Conservation (phyloP, 2,329 filamentous ascomycete species). For the Rhynchosporium secalis region DNA sequence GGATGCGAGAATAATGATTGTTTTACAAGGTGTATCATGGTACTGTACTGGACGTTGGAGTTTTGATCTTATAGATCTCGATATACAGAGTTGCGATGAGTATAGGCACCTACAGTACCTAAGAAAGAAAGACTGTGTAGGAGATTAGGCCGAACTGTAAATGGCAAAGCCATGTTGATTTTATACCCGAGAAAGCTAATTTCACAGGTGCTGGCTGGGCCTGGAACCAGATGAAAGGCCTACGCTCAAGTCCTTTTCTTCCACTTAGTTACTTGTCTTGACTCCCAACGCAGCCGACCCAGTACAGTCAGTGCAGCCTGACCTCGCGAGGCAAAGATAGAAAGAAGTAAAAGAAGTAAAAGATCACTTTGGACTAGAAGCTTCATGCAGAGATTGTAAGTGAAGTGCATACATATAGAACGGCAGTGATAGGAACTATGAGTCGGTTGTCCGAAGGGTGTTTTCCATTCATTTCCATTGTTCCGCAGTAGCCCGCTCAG, state of each 20-base stretch:
- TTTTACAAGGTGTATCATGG: too few relatives aligned
- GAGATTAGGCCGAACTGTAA: neutral
- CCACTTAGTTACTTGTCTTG: neutral
- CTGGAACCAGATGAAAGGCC: neutral
- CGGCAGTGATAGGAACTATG: neutral
- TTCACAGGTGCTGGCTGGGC: neutral
- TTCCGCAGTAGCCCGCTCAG: neutral
- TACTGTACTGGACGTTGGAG: too few relatives aligned
- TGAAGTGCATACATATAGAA: neutral
- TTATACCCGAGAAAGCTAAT: neutral
- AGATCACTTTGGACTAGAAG: too few relatives aligned
- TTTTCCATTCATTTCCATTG: neutral
- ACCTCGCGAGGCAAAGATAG: too few relatives aligned
- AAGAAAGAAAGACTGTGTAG: too few relatives aligned
- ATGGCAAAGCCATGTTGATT: neutral
- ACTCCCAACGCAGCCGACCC: conserved; percentile 7
- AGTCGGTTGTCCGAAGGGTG: neutral
- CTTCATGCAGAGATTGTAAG: neutral
- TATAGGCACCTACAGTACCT: neutral
- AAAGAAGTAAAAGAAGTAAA: too few relatives aligned
- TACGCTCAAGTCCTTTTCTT: neutral
- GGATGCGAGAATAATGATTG: too few relatives aligned
- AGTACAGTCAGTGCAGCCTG: neutral
- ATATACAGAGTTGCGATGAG: too few relatives aligned
- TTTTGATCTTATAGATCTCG: too few relatives aligned